Conservation (phyloP, 1,139 yeast species). For the Maudiozyma humilis region DNA sequence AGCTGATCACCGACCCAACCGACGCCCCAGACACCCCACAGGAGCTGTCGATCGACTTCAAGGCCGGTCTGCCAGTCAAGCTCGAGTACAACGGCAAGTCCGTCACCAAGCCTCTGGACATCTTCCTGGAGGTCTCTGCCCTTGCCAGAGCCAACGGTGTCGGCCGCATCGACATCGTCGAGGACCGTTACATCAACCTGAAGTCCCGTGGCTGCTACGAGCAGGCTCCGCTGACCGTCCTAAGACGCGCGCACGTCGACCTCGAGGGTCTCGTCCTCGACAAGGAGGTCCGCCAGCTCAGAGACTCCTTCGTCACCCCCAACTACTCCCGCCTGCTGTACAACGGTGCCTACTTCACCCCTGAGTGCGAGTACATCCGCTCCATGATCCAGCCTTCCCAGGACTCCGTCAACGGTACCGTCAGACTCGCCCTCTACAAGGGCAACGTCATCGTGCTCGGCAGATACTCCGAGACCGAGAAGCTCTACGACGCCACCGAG, state of each 20-base stretch:
- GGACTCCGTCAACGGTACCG: slow-evolving; percentile 90
- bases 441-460: slow-evolving; percentile 80
- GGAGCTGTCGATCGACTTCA: slow-evolving; percentile 72
- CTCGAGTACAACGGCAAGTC: slow-evolving; percentile 57
- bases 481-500: slow-evolving; percentile 93
- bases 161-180: slow-evolving; percentile 97
- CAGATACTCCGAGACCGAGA: slow-evolving; percentile 90
- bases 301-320: slow-evolving; percentile 94
- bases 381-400: slow-evolving; percentile 92
- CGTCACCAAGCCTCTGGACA: slow-evolving; percentile 67
- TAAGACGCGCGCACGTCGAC: slow-evolving; percentile 91
- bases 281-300: slow-evolving; percentile 93
- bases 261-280: slow-evolving; percentile 94
- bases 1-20: slow-evolving; percentile 87
- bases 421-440: slow-evolving; percentile 88
- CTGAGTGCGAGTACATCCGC: slow-evolving; percentile 95
- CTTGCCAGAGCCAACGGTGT: slow-evolving; percentile 98
- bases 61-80: slow-evolving; percentile 82
- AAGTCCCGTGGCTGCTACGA: slow-evolving; percentile 99
- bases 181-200: slow-evolving; percentile 96
- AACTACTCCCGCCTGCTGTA: slow-evolving; percentile 82
- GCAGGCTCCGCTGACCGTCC: slow-evolving; percentile 93
- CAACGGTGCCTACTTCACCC: slow-evolving; percentile 96
- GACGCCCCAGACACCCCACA: slow-evolving; percentile 95
- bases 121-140: slow-evolving; percentile 86